Evolutionary conservation across 306 rosid genomes (phyloP), one percentile per base, ranked within the genome.

Genomic region (Gastrolobium bilobum): DNA sequence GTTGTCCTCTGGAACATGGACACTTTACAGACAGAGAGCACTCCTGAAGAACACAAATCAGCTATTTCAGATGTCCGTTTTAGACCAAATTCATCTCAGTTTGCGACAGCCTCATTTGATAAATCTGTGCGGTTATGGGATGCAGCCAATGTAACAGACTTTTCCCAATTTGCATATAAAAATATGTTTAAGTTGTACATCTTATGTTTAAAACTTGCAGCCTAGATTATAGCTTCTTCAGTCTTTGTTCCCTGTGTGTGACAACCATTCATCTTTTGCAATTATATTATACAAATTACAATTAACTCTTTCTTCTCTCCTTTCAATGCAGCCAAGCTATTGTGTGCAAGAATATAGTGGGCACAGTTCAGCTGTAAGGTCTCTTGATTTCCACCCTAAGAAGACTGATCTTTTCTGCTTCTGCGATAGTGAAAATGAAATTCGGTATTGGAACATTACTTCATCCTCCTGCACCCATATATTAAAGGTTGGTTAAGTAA

Each of bases 321-420:
- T 66, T 11, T 58, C 65, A 43, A 66, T 77, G 80, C 90, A 87
- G 91, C 91, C 88, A 13, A 73, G 50, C 79, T 77, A 73, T 42
- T 82, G 87, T 79, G 48, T 87, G 60, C 76, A 72, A 72, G 77
- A 82, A 82, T 87, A 84, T 76, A 85, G 70, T 52, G 80, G 83
- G 10, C 87, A 79, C 81, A 79, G 58, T 62, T 76, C 88, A 53
- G 71, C 87, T 53, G 73, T 87, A 62, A 47, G 76, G 87, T 87
- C 90, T 69, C 90, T 87, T 33, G 88, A 87, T 84, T 87, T 87
- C 61, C 90, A 87, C 79, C 90, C 90, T 11, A 84, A 87, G 82
- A 87, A 82, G 76, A 79, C 88, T 76, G 90, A 87, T 53, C 53
- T 87, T 60, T 82, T 87, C 81, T 87, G 90, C 73, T 87, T 79